Evolutionary conservation across 2,329 filamentous ascomycete species (phyloP).

Genomic region (Mycosphaerella sp.): DNA sequence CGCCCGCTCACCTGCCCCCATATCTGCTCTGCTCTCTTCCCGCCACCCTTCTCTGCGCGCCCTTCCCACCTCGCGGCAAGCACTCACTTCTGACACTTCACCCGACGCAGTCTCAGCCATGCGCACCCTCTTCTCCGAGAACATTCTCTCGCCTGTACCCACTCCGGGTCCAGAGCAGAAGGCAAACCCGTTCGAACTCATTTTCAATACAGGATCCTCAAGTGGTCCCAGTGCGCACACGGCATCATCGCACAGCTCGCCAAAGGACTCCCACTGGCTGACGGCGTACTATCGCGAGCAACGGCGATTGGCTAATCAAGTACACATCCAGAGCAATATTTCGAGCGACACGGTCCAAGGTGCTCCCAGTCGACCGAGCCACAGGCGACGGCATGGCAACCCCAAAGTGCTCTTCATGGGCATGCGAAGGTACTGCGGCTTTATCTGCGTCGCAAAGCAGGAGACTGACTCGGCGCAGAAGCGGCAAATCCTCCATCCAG

Average conservation of each 20-base stretch:
- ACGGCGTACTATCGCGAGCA: slow-evolving; percentile 29
- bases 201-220: slow-evolving; percentile 24
- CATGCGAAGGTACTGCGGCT: slow-evolving; percentile 65
- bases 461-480: slow-evolving; percentile 52
- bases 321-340: slow-evolving; percentile 12
- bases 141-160: slow-evolving; percentile 30
- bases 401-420: slow-evolving; percentile 91
- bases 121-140: slow-evolving; percentile 33
- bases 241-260: slow-evolving; percentile 27
- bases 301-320: slow-evolving; percentile 19
- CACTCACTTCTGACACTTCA: slow-evolving; percentile 13
- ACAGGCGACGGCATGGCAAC: slow-evolving; percentile 28
- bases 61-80: background rate
- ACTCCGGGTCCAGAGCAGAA: slow-evolving; percentile 21
- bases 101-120: slow-evolving; percentile 20
- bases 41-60: background rate
- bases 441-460: background rate
- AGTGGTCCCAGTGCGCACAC: slow-evolving; percentile 19
- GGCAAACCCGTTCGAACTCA: slow-evolving; percentile 30
- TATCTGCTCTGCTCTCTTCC: background rate
- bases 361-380: slow-evolving; percentile 12
- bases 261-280: slow-evolving; percentile 28
- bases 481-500: slow-evolving; percentile 95
- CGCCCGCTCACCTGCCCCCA: background rate
- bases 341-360: slow-evolving; percentile 3